Base-by-base conservation (phyloP, 1,139 yeast genomes). In the Debaryomyces coudertii region DNA sequence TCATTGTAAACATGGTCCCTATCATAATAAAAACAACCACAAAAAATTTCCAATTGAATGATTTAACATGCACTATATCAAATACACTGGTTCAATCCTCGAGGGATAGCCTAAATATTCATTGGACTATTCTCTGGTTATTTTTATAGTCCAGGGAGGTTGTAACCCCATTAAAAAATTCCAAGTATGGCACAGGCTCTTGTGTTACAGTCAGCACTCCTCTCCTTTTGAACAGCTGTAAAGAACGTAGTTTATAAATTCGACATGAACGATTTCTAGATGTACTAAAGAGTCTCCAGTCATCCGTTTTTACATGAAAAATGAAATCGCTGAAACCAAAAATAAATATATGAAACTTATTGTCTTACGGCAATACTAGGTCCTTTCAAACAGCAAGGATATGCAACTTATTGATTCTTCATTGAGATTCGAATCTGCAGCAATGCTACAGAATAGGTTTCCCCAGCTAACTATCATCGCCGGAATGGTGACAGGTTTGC, bases 281-380 rank as follows among this genome's bases (percentile, higher is more conserved):
- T 8, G 6, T 18, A 22, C 36, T 23, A 35, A 14, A 8, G 18
- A 35, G 24, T 15, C 23, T n/a, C 27, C 14, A 14, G 22, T 5
- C 18, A 9, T 28, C 34, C 15, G n/a, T n/a, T 43, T 39, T 43
- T 43, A 4, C 11, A 15, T 31, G 12, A 29, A 40, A 47, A 47
- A 36, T 36, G 45, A 47, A 47, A 47, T 36, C 51, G 46, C 36
- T 41, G 20, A 47, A 47, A 47, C 29, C 31, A 42, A 46, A 45
- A 38, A 38, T 28, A 20, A 24, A 29, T 7, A 11, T 18, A 16
- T 24, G 27, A 37, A 36, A 7, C 20, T 1, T 5, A 24, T 28
- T 27, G 18, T 25, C 30, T 12, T 16, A 31, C 20, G 28, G 4
- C 11, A 15, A 27, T 29, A 14, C 9, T n/a, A 14, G 12, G 41